Evolutionary conservation across 169 alveolate species (phyloP).

Genomic region (Theileria orientalis): DNA sequence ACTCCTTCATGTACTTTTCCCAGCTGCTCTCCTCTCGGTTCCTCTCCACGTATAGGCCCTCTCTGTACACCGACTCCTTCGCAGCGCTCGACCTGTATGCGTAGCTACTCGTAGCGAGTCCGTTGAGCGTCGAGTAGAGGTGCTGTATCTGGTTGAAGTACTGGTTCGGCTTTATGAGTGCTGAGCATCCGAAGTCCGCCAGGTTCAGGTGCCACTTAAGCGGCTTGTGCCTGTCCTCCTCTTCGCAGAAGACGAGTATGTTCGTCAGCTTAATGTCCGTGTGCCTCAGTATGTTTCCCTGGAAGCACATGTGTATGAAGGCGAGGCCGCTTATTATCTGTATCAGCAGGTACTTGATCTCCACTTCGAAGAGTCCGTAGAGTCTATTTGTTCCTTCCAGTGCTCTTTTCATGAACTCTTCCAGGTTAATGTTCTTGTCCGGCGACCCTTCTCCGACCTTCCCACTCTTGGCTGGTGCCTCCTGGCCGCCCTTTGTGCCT

Average conservation of each 20-base stretch:
- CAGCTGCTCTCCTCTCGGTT: background rate
- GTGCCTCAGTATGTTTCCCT: constrained; percentile 72
- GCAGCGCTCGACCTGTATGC: background rate
- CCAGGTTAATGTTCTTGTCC: constrained; percentile 14
- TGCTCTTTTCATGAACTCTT: constrained; percentile 5
- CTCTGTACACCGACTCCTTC: background rate
- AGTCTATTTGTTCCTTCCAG: constrained; percentile 37
- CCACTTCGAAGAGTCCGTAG: constrained; percentile 69
- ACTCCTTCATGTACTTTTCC: constrained; percentile 29
- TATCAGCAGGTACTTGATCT: constrained; percentile 68
- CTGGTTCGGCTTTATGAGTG: constrained; percentile 57
- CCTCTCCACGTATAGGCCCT: background rate
- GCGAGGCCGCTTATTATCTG: constrained; percentile 72
- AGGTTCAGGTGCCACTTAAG: constrained; percentile 71
- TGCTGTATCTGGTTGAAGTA: constrained; percentile 27
- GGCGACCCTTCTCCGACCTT: constrained; percentile 11
- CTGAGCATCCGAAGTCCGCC: constrained; percentile 78
- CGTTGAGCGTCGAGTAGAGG: background rate
- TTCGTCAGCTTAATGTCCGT: constrained; percentile 74
- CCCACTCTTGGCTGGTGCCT: too few species aligned
- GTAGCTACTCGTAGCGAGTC: too few species aligned
- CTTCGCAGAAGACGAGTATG: constrained; percentile 68
- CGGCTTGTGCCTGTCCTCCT: constrained; percentile 65
- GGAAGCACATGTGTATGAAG: constrained; percentile 74
- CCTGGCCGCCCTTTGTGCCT: background rate